Base-by-base conservation (phyloP, 495 filamentous ascomycete species). In the Annulohypoxylon stygium region DNA sequence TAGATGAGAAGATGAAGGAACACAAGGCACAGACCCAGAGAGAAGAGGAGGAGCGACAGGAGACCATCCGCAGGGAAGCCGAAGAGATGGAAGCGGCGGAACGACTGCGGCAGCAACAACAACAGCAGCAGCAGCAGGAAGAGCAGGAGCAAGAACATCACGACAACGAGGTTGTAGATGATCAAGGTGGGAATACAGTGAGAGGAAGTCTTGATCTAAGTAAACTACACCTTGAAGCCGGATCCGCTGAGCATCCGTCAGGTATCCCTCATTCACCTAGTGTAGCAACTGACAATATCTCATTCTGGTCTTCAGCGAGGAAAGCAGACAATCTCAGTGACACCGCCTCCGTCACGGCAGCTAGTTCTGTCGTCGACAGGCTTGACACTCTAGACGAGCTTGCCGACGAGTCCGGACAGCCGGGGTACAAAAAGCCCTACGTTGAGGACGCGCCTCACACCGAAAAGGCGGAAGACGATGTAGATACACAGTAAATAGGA, bases 1-100 rank as follows among this genome's bases (percentile, higher is more conserved):
- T 78, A 25, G 74, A 78, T 33, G 64, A 76, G 68, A 78, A 71
- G 70, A 78, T 78, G 76, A 74, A 60, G 61, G 47, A 78, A 14
- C 76, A 78, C 50, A 76, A 76, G 51, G 76, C 74, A 36, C 70
- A 76, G 43, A 74, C 70, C 2, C 41, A 58, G 45, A 74, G 59
- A 54, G 67, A 78, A 39, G 70, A 76, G 43, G 54, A 71, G 14
- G 74, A 78, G 50, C 72, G 25, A 33, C 63, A 74, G 53, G 70
- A 64, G 36, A 70, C 73, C 50, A 43, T 73, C 9, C 61, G 65
- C 18, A 47, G 37, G 12, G 12, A 53, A 51, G 23, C 18, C 4
- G 48, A 51, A 20, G 48, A 51, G 53, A 37, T 37, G 14, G 7
- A 36, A n/a, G 30, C 30, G 7, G 18, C n/a, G 11, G 62, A 47